Conservation (phyloP, 2,329 filamentous ascomycete species). For the Clonostachys solani region DNA sequence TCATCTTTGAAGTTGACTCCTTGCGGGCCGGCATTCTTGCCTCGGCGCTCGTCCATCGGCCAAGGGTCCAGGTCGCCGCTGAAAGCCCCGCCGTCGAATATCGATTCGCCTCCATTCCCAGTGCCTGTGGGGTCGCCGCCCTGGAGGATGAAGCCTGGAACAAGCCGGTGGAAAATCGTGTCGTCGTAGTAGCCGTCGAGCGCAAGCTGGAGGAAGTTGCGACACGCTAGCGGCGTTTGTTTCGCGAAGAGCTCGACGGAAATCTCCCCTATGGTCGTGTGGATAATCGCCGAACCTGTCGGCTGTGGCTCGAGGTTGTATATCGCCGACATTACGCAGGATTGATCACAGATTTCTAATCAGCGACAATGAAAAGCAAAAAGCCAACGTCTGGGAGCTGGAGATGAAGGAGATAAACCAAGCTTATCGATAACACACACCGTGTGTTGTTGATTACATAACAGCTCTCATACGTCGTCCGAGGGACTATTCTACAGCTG, state of each 20-base stretch:
- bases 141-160: constrained; percentile 89
- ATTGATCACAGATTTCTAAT: too few relatives aligned
- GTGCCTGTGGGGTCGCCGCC: constrained; percentile 93
- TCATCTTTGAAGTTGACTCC: constrained; percentile 74
- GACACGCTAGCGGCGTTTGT: constrained; percentile 84
- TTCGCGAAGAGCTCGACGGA: constrained; percentile 92
- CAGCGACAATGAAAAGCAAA: too few relatives aligned
- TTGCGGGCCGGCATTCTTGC: constrained; percentile 53
- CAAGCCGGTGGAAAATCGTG: constrained; percentile 89
- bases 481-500: neutral
- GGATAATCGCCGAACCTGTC: constrained; percentile 84
- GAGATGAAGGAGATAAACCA: too few relatives aligned
- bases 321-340: constrained; percentile 67
- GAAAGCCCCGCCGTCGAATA: constrained; percentile 80
- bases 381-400: too few relatives aligned
- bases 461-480: too few relatives aligned
- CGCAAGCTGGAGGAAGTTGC: constrained; percentile 94
- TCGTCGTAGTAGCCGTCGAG: constrained; percentile 93
- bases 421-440: too few relatives aligned
- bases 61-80: constrained; percentile 68
- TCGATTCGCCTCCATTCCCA: constrained; percentile 85
- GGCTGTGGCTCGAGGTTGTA: constrained; percentile 96
- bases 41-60: constrained; percentile 63
- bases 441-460: too few relatives aligned
- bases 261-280: constrained; percentile 86